Conservation (phyloP, 495 filamentous ascomycete genomes). For the Hypoxylon trugodes region DNA sequence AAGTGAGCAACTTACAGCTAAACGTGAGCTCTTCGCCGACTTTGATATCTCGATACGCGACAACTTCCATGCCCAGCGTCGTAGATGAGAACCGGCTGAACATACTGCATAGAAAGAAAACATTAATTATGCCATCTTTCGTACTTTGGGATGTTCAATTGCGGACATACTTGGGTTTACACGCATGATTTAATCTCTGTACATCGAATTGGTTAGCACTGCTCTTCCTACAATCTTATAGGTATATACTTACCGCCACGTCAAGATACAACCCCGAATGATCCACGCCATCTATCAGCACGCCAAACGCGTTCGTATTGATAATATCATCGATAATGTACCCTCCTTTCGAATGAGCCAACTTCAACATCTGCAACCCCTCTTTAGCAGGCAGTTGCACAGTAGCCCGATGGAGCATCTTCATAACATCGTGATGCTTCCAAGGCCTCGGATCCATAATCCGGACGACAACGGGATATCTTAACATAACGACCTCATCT, state of each 20-base stretch:
- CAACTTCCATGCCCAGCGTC: slow-evolving; percentile 43
- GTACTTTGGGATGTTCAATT: not conserved
- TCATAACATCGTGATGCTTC: slow-evolving; percentile 31
- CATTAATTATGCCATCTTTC: not conserved
- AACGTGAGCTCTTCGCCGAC: slow-evolving; percentile 49
- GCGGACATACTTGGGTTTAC: slow-evolving; percentile 45
- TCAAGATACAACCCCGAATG: slow-evolving; percentile 47
- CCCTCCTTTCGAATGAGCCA: slow-evolving; percentile 36
- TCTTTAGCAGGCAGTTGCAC: slow-evolving; percentile 34
- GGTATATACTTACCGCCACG: slow-evolving; percentile 42
- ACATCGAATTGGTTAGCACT: not conserved
- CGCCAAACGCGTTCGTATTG: slow-evolving; percentile 47
- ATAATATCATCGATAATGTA: slow-evolving; percentile 45
- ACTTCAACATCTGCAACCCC: slow-evolving; percentile 19
- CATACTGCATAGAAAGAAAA: slow-evolving; percentile 35
- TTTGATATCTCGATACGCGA: slow-evolving; percentile 45
- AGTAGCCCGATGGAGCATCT: slow-evolving; percentile 38
- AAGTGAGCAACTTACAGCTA: slow-evolving; percentile 40
- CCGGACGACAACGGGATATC: slow-evolving; percentile 40
- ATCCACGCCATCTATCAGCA: slow-evolving; percentile 34
- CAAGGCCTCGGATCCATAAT: slow-evolving; percentile 35
- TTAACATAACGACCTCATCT: slow-evolving; percentile 43
- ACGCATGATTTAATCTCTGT: slow-evolving; percentile 50
- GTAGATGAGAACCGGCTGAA: slow-evolving; percentile 42
- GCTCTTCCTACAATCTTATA: not conserved